These are phyloP conservation scores for Pichia scutulata DNA, from an alignment of 805 yeast species.

Conservation along the genomic window DNA sequence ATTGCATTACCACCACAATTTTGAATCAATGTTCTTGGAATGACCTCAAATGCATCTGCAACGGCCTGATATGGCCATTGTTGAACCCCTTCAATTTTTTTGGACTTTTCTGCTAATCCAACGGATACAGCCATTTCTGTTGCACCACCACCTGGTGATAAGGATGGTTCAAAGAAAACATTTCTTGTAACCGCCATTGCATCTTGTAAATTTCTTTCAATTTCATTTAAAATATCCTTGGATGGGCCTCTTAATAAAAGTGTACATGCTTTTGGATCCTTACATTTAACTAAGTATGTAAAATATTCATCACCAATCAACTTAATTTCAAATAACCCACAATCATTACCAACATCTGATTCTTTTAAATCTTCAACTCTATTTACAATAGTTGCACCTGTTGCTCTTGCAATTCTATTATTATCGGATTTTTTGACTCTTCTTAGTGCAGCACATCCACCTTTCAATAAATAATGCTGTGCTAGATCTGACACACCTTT, in stretches of 20 bases:
- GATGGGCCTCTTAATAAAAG: slow-evolving; percentile 91
- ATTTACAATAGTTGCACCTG: slow-evolving; percentile 96
- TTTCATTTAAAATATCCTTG: slow-evolving; percentile 91
- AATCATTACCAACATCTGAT: slow-evolving; percentile 77
- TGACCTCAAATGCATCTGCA: slow-evolving; percentile 97
- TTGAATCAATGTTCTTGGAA: slow-evolving; percentile 94
- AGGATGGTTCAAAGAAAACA: slow-evolving; percentile 87
- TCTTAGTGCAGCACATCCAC: slow-evolving; percentile 87
- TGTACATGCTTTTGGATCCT: slow-evolving; percentile 89
- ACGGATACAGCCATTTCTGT: slow-evolving; percentile 98
- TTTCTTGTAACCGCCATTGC: slow-evolving; percentile 98
- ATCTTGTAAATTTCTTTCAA: slow-evolving; percentile 94
- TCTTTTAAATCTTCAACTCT: slow-evolving; percentile 92
- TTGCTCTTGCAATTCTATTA: slow-evolving; percentile 92
- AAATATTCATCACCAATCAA: slow-evolving; percentile 96
- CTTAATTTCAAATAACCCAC: slow-evolving; percentile 90
- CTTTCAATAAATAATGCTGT: slow-evolving; percentile 90
- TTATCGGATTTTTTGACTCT: slow-evolving; percentile 93
- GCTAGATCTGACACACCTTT: slow-evolving; percentile 98
- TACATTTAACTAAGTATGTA: slow-evolving; percentile 74
- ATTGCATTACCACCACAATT: slow-evolving; percentile 98
- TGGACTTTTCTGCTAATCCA: slow-evolving; percentile 80
- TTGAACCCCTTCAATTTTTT: slow-evolving; percentile 84
- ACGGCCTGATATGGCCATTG: slow-evolving; percentile 99
- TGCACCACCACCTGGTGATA: slow-evolving; percentile 99